phyloP scores from a whole-genome alignment of 371 early-diverging fungal genomes.

The Rhizopus arrhizus region DNA sequence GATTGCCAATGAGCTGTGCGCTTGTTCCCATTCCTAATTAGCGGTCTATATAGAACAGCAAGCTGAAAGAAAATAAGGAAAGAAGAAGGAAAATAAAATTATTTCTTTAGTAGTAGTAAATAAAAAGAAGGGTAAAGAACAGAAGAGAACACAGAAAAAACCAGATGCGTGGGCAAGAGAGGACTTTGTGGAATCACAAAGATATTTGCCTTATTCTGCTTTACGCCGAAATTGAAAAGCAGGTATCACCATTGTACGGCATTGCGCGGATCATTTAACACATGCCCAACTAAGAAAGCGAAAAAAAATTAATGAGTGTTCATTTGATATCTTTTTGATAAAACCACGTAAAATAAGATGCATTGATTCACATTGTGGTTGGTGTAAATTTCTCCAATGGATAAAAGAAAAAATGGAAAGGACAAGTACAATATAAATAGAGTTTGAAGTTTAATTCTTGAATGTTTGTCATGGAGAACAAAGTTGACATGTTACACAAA shows the following conservation, averaged over 20 bases:
- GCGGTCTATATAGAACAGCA: not conserved
- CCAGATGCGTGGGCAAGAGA: not conserved
- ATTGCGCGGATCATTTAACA: conserved; percentile 11
- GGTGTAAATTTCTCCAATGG: too few species aligned
- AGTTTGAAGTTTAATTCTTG: too few species aligned
- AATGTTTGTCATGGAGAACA: not conserved
- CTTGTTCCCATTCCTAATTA: conserved; percentile 38
- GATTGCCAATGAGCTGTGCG: conserved; percentile 52
- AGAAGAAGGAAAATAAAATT: not conserved
- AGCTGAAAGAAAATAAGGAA: not conserved
- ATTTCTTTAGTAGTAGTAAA: too few species aligned
- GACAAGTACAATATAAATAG: too few species aligned
- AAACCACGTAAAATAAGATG: too few species aligned
- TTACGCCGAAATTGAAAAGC: not conserved
- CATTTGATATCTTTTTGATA: too few species aligned
- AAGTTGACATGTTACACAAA: conserved; percentile 2
- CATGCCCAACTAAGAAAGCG: too few species aligned
- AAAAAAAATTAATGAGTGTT: too few species aligned
- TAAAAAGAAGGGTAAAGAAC: not conserved
- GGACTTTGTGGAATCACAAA: conserved; percentile 1
- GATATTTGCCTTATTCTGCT: conserved; percentile 2
- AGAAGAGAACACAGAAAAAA: not conserved
- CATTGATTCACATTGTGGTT: too few species aligned
- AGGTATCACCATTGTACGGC: conserved; percentile 2
- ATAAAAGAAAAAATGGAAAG: too few species aligned